These are phyloP conservation scores for Hyaloscypha bicolor DNA, from an alignment of 495 filamentous ascomycete genomes.

Conservation along the genomic window DNA sequence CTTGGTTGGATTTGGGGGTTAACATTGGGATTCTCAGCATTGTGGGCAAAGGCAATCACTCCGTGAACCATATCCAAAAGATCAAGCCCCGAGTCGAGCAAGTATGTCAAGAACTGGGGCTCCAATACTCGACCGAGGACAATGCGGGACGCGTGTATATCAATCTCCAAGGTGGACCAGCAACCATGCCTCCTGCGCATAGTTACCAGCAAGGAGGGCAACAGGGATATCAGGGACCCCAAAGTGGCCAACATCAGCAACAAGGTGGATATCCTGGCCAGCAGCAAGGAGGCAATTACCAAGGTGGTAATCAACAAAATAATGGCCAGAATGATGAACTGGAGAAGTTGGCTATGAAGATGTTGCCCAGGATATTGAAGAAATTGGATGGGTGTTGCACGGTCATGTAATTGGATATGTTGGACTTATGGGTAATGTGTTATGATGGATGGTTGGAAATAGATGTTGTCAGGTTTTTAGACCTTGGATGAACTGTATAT, in stretches of 20 bases:
- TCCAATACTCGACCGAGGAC: conserved; percentile 80
- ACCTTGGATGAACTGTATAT: no score
- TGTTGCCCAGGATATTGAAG: conserved; percentile 60
- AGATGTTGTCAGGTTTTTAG: background rate
- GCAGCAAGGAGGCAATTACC: conserved; percentile 34
- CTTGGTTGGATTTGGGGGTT: background rate
- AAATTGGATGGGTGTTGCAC: conserved; percentile 69
- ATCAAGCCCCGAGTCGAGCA: conserved; percentile 89
- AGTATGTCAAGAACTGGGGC: conserved; percentile 77
- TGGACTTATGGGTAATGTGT: background rate
- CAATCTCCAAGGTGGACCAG: conserved; percentile 60
- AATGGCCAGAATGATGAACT: conserved; percentile 59
- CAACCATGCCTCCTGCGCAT: conserved; percentile 36
- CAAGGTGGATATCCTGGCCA: conserved; percentile 32
- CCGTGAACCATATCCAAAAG: conserved; percentile 75
- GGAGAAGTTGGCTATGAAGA: conserved; percentile 63
- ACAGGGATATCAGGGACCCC: conserved; percentile 31
- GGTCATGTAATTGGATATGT: conserved; percentile 62
- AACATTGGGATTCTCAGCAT: conserved; percentile 51
- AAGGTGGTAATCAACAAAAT: conserved; percentile 32
- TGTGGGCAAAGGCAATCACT: conserved; percentile 94
- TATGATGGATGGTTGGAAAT: background rate
- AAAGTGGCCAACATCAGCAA: conserved; percentile 31
- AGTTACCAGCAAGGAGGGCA: conserved; percentile 30
- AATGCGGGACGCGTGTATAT: conserved; percentile 86